Evolutionary conservation across 345 rosid species (phyloP), one percentile per base, ranked within the genome.

Genomic region (Microcos paniculata): DNA sequence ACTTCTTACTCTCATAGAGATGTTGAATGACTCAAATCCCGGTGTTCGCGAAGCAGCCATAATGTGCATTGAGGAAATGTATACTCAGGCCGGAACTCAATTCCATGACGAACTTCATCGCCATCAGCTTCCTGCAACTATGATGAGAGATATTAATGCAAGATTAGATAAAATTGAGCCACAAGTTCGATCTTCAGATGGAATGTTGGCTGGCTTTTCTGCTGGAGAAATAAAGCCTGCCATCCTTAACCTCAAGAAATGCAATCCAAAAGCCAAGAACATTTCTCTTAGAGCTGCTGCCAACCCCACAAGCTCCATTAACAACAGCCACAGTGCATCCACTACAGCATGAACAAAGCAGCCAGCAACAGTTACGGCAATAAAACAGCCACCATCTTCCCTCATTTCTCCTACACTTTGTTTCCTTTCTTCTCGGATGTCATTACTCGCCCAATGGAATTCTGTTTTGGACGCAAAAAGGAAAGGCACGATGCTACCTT

Each of bases 41-140:
- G 85, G 91, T 68, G 99, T 96, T 72, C 89, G 98, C 74, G 98
- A 94, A 86, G 95, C 97, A 74, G 95, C 97, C 75, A 86, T 94
- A 80, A 81, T 84, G 72, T 96, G 99, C 89, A 91, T 94, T 59
- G 97, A 94, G 99, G 99, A 93, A 78, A 96, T 96, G 99, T 94
- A 96, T 70, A 76, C 80, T 18, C 97, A 92, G 75, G 94, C 90
- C 18, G 99, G 99, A 62, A 70, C 89, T 80, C 99, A 96, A 70
- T 94, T 96, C 77, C 97, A 95, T 23, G 99, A 96, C 75, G 99
- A 96, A 85, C 98, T 96, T 85, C 95, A 92, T 61, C 98, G 98
- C 31, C 90, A 96, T 81, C 82, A 90, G 78, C 93, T 96, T 85
- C 95, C 99, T 67, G 82, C 85, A 48, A 87, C 88, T 70, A 89